These are phyloP conservation scores for Mycena galericulata DNA, from an alignment of 768 basidiomycete species.

Conservation along the genomic window DNA sequence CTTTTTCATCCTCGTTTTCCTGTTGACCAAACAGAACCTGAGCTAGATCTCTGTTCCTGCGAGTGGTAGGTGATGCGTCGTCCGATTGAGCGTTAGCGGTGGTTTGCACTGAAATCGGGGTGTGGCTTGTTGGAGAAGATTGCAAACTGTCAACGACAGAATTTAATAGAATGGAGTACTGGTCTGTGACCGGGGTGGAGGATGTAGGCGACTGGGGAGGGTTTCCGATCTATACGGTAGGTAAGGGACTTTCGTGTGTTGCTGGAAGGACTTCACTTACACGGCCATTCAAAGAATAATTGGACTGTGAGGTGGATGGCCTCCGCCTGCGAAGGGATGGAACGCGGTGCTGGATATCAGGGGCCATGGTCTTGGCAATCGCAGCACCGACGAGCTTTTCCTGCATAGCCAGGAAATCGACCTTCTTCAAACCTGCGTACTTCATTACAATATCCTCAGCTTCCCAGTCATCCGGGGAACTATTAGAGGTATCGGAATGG, in stretches of 20 bases:
- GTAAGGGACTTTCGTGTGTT: slow-evolving; percentile 27
- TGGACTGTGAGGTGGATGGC: slow-evolving; percentile 87
- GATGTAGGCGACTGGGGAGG: slow-evolving; percentile 60
- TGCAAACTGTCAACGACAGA: slow-evolving; percentile 69
- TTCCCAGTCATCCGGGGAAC: slow-evolving; percentile 66
- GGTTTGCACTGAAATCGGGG: slow-evolving; percentile 31
- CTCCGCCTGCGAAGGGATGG: slow-evolving; percentile 81
- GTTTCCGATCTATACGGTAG: slow-evolving; percentile 63
- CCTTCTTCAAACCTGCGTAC: slow-evolving; percentile 75
- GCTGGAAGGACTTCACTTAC: slow-evolving; percentile 46
- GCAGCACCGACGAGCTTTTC: slow-evolving; percentile 79
- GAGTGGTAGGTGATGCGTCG: slow-evolving; percentile 63
- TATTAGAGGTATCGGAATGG: slow-evolving; percentile 59
- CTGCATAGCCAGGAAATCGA: slow-evolving; percentile 79
- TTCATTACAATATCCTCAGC: slow-evolving; percentile 75
- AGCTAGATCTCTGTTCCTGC: slow-evolving; percentile 80
- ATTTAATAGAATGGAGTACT: slow-evolving; percentile 71
- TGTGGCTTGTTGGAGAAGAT: slow-evolving; percentile 39
- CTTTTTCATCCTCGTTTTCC: slow-evolving; percentile 42
- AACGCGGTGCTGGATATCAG: slow-evolving; percentile 70
- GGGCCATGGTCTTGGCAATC: slow-evolving; percentile 64
- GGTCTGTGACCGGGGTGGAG: slow-evolving; percentile 54
- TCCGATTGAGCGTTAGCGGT: slow-evolving; percentile 41
- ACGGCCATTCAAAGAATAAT: slow-evolving; percentile 70
- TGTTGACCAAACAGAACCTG: slow-evolving; percentile 77